Evolutionary conservation across 768 basidiomycete genomes (phyloP).

Genomic region (Guyanaporus albipodus): DNA sequence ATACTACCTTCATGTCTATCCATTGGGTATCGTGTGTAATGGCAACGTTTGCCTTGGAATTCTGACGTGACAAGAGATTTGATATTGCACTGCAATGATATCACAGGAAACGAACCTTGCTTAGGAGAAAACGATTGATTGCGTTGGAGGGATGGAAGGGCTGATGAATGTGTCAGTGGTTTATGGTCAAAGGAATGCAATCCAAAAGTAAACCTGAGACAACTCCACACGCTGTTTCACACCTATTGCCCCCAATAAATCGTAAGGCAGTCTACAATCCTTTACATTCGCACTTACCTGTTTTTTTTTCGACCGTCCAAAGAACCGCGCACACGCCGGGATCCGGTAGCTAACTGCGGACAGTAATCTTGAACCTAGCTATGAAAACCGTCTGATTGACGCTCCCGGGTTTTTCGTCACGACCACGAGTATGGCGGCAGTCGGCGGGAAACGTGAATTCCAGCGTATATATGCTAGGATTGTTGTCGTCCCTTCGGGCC

Average conservation of each 20-base stretch:
- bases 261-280: neutral
- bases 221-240: neutral
- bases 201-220: neutral
- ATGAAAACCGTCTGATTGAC: conserved; percentile 1
- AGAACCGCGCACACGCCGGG: neutral
- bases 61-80: neutral
- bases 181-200: neutral
- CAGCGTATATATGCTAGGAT: neutral
- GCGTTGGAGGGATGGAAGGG: neutral
- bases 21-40: conserved; percentile 1
- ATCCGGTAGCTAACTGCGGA: neutral
- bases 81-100: neutral
- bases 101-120: neutral
- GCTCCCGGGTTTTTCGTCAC: neutral
- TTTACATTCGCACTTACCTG: neutral
- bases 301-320: neutral
- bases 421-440: neutral
- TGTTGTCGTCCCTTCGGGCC: neutral
- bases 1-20: neutral
- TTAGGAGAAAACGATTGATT: neutral
- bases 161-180: neutral
- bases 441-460: neutral
- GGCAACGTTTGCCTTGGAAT: neutral
- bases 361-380: neutral
- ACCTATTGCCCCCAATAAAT: neutral